These are phyloP conservation scores for Ceratocystis albifundus DNA, from an alignment of 2,329 filamentous ascomycete species.

Conservation along the genomic window DNA sequence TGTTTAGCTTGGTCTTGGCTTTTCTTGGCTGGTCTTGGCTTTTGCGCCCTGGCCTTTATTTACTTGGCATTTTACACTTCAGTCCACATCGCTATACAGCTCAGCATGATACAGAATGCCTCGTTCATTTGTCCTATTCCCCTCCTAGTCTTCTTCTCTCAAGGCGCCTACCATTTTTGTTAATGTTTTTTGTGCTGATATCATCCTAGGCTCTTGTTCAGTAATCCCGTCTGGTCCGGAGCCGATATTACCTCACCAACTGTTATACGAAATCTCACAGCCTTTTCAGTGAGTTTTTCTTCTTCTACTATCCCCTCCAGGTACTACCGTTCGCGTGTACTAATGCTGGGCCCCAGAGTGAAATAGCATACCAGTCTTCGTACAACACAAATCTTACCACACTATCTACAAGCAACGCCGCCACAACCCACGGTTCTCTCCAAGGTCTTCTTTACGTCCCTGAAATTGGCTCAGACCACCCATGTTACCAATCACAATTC, in stretches of 20 bases:
- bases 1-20: slow-evolving; percentile 1
- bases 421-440: slow-evolving; percentile 48
- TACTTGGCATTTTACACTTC: slow-evolving; percentile 4
- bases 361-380: slow-evolving; percentile 43
- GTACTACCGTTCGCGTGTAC: slow-evolving; percentile 16
- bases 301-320: not conserved
- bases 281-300: slow-evolving; percentile 40
- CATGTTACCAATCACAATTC: slow-evolving; percentile 52
- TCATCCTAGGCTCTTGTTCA: slow-evolving; percentile 43
- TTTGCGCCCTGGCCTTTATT: not conserved
- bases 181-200: slow-evolving; percentile 14
- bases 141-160: not conserved
- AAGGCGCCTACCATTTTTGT: not conserved
- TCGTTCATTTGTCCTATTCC: not conserved
- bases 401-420: slow-evolving; percentile 56
- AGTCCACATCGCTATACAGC: not conserved
- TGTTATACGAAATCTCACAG: slow-evolving; percentile 46
- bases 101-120: not conserved
- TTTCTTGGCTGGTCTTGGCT: slow-evolving; percentile 7
- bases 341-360: slow-evolving; percentile 29
- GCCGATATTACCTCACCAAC: slow-evolving; percentile 41
- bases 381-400: slow-evolving; percentile 56
- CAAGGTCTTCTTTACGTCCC: slow-evolving; percentile 80
- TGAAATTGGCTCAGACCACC: slow-evolving; percentile 45
- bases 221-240: slow-evolving; percentile 45